Evolutionary conservation across 2,329 filamentous ascomycete genomes (phyloP), one percentile per base, ranked within the genome.

Genomic region (Claviceps spartinae): DNA sequence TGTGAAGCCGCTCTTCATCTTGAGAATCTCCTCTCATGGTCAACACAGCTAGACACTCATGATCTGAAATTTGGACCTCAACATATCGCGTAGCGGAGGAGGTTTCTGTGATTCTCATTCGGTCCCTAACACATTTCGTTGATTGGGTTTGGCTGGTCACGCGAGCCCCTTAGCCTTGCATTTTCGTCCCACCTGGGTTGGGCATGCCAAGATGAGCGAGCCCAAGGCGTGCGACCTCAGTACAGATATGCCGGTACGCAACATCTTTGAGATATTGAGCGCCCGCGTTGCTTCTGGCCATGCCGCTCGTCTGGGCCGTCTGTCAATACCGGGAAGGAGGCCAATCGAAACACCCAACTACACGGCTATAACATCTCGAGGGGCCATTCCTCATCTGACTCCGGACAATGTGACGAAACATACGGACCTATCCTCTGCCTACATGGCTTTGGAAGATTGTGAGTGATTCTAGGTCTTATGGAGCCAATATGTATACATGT

Each of bases 361-460:
- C 66, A 72, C 95, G 54, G 83, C 81, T 49, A 74, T 86, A 58
- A 86, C 86, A 3, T 96, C 93, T 37, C 79, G 93, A 61, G 93
- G 93, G 22, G 80, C 79, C 1, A 73, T 97, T 38, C 89, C 93
- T 49, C 93, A 98, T 69, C 70, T 98, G 57, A 86, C 90, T 3
- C 90, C 89, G 41, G 93, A 98, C 71, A 85, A 85, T 55, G 73
- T 93, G 57, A 66, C 69, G 42, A 82, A 80, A 52, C 74, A 85
- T 60, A 82, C 83, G 1, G 65, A 76, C 5, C 73, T 94, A 54
- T 72, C 73, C 30, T 86, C 85, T 26, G 75, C 87, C 3, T 95
- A 95, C 64, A 73, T 93, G 61, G 87, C 85, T 0, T 71, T 97
- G 30, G 93, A 98, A 73, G 93, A 98, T 67, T 97, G 93, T 96